phyloP scores from a whole-genome alignment of 2,329 filamentous ascomycete genomes.

The Sarocladium kiliense region DNA sequence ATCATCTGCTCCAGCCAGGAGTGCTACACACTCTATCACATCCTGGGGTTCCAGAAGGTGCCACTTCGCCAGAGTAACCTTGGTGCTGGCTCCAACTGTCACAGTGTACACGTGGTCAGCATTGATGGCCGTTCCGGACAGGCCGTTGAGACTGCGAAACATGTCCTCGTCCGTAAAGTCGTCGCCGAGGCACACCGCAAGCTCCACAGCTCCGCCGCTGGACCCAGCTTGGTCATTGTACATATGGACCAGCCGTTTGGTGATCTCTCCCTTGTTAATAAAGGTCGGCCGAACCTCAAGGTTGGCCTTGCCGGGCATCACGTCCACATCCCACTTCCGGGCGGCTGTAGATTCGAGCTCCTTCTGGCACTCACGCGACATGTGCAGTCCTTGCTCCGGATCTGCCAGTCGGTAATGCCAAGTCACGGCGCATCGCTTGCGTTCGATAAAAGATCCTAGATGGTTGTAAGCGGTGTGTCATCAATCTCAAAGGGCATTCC shows the following conservation, averaged over 20 bases:
- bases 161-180: constrained; percentile 97
- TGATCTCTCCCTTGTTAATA: constrained; percentile 97
- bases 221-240: constrained; percentile 53
- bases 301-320: constrained; percentile 96
- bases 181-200: constrained; percentile 87
- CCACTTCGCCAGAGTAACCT: constrained; percentile 86
- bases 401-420: constrained; percentile 96
- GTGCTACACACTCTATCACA: constrained; percentile 65
- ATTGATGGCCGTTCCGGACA: constrained; percentile 47
- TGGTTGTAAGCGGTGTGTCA: not conserved
- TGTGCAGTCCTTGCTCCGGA: constrained; percentile 75
- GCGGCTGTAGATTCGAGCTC: constrained; percentile 72
- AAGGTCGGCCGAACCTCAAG: constrained; percentile 94
- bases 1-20: constrained; percentile 47
- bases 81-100: constrained; percentile 85
- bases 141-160: constrained; percentile 74
- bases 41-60: constrained; percentile 85
- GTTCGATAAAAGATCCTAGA: constrained; percentile 82
- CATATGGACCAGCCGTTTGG: constrained; percentile 71
- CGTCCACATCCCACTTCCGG: constrained; percentile 83
- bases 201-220: constrained; percentile 59
- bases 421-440: constrained; percentile 88
- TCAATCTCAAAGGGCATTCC: not conserved
- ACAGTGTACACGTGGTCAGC: constrained; percentile 76
- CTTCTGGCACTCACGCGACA: constrained; percentile 75